Evolutionary conservation across 768 basidiomycete genomes (phyloP).

Genomic region (Gautieria morchelliformis): DNA sequence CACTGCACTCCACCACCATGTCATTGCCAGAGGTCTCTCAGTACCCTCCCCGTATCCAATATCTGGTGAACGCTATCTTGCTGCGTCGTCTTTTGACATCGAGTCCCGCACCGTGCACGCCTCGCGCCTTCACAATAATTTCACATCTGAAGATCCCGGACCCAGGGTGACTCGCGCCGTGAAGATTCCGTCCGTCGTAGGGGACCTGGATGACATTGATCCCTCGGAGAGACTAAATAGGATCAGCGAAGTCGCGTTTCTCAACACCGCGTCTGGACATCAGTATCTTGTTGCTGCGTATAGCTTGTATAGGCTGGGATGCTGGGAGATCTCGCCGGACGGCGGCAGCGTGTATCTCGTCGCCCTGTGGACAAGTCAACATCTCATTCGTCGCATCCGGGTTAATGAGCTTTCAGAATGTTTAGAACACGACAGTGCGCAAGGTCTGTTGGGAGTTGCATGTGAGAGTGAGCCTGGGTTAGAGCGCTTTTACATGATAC

Average conservation of each 20-base stretch:
- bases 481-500: neutral
- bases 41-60: conserved; percentile 19
- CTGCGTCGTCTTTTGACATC: conserved; percentile 21
- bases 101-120: conserved; percentile 27
- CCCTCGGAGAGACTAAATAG: neutral
- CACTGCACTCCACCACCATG: conserved; percentile 24
- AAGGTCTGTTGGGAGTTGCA: neutral
- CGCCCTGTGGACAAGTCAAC: conserved; percentile 18
- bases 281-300: conserved; percentile 22
- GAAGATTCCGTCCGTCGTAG: conserved; percentile 3
- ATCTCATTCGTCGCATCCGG: neutral
- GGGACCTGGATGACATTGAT: neutral
- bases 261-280: conserved; percentile 14
- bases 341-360: conserved; percentile 23
- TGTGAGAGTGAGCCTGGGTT: neutral
- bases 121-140: conserved; percentile 25
- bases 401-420: neutral
- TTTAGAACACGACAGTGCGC: neutral
- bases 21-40: conserved; percentile 23
- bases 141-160: conserved; percentile 21
- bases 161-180: conserved; percentile 8
- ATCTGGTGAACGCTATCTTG: neutral
- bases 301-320: conserved; percentile 16
- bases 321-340: conserved; percentile 28
- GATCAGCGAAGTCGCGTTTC: neutral